A percentile compares a stretch with the other conserved stretches of the same genome.
phyloP scores from a whole-genome alignment of 345 rosid species.

The Nasturtium officinale region DNA sequence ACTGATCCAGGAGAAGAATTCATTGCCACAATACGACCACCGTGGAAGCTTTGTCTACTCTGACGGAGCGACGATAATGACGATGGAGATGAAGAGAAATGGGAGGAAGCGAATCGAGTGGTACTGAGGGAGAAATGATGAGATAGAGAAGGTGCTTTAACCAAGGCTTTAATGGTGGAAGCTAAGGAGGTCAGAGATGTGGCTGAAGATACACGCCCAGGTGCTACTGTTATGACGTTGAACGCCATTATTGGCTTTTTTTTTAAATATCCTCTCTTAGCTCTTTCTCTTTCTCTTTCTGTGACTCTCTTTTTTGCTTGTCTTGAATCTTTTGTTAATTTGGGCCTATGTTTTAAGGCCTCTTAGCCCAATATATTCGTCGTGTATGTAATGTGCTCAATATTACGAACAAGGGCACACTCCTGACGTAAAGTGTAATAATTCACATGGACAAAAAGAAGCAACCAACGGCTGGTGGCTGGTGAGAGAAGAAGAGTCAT shows the following conservation, averaged over 20 bases:
- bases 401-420: background rate
- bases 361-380: background rate
- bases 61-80: conserved; percentile 22
- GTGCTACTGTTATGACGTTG: conserved; percentile 43
- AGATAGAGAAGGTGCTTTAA: conserved; percentile 24
- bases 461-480: conserved; percentile 16
- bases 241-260: conserved; percentile 46
- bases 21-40: conserved; percentile 58
- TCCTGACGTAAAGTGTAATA: background rate
- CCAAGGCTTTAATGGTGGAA: conserved; percentile 29
- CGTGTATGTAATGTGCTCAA: background rate
- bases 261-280: too few species aligned
- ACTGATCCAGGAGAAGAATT: conserved; percentile 52
- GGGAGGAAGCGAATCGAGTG: conserved; percentile 7
- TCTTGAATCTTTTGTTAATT: background rate
- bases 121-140: background rate
- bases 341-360: conserved; percentile 15
- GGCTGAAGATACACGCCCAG: conserved; percentile 47
- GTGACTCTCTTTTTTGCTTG: background rate
- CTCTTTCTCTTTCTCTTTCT: background rate
- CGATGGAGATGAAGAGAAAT: conserved; percentile 22
- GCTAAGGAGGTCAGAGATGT: conserved; percentile 28
- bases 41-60: conserved; percentile 48
- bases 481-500: conserved; percentile 4
- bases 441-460: conserved; percentile 6